Base-by-base conservation (phyloP, 2,329 filamentous ascomycete genomes). In the Colletotrichum falcatum region DNA sequence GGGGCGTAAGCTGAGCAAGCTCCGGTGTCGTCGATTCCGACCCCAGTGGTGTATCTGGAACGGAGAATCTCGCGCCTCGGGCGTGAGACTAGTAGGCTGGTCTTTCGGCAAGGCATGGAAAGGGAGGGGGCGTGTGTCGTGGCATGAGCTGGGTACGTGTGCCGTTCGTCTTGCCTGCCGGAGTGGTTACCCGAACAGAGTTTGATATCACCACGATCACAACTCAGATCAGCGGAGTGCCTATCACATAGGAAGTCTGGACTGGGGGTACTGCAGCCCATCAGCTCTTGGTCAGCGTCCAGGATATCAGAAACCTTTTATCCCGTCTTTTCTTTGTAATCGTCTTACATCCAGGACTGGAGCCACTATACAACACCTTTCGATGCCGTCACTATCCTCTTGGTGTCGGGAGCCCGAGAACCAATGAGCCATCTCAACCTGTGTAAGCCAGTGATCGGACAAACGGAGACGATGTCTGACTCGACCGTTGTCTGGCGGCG, bases 41-140 rank as follows among this genome's bases (percentile, higher is more conserved):
- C 68, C 26, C 64, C 68, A 61, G 11, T 44, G 64, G 68, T 54
- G 65, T 61, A 37, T 42, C 33, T 20, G 37, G 14, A 51, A 26
- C 1, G 16, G 28, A 12, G 30, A 9, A 23, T 3, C n/a, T 48
- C 37, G 54, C 68, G 23, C 68, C 64, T 26, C 54, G 59, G 66
- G 68, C 37, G 68, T 71, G 64, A 67, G 39, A 18, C 23, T 68
- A 71, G 35, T 39, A 9, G 42, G 30, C 18, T 11, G 20, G 42
- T 58, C 56, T 11, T 35, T 39, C 30, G 23, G 37, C 58, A 67
- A 37, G 44, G 58, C 42, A 44, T 56, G 58, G 63, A 28, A 42
- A 20, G 1, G 39, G 39, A 46, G 23, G 23, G 30, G 51, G 28
- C 11, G 18, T 59, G 53, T 9, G 26, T 23, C 20, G 7, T 20